A percentile compares a stretch with the other conserved stretches of the same genome.
Evolutionary conservation across 176 grass and related monocot species (phyloP).

Genomic region (barley (Hordeum vulgare)): DNA sequence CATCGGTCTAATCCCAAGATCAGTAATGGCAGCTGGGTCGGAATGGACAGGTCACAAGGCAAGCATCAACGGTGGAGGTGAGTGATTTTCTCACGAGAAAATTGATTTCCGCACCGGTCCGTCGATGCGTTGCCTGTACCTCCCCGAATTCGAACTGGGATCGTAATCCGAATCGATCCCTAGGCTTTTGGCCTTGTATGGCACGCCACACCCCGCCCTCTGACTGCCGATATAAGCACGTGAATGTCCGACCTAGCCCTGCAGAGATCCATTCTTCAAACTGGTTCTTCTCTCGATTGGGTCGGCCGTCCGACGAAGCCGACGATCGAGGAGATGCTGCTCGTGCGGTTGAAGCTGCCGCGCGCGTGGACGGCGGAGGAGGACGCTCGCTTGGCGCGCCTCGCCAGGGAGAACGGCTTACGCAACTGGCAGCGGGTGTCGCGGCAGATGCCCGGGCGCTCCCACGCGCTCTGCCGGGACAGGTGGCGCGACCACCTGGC

Average conservation of each 20-base stretch:
- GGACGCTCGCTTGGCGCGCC: neutral
- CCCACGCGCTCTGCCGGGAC: neutral
- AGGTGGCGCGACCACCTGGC: neutral
- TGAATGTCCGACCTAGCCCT: neutral
- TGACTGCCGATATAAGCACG: neutral
- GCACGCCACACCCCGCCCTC: neutral
- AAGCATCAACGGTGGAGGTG: neutral
- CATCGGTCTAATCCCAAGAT: too few relatives aligned
- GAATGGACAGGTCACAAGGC: neutral
- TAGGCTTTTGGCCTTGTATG: too few relatives aligned
- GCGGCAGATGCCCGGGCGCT: neutral
- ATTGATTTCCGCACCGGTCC: neutral
- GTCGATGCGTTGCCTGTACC: neutral
- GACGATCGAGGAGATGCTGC: neutral
- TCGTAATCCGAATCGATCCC: neutral
- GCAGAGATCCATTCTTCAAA: neutral
- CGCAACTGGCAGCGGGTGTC: neutral
- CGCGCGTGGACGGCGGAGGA: neutral
- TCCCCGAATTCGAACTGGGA: neutral
- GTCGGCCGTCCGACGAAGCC: neutral
- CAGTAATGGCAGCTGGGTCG: too few relatives aligned
- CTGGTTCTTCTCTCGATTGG: neutral
- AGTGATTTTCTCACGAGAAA: neutral
- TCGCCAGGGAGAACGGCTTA: neutral
- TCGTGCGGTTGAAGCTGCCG: neutral